These are phyloP conservation scores for Cladobotryum mycophilum DNA, from an alignment of 2,329 filamentous ascomycete genomes.

Conservation along the genomic window DNA sequence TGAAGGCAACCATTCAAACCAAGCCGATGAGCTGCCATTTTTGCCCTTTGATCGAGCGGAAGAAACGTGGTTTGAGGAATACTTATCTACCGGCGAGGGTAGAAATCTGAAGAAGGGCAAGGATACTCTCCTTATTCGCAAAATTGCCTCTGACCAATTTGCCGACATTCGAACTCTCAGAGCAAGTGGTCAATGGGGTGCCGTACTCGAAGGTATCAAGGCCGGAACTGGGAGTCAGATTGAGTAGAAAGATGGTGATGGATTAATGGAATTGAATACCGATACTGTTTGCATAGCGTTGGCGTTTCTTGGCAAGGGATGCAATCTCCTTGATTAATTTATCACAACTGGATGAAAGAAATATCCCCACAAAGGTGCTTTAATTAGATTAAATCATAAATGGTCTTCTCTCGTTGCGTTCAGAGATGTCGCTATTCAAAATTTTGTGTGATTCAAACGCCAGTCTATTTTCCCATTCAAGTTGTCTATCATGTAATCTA, in stretches of 20 bases:
- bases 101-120: constrained; percentile 58
- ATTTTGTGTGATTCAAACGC: neutral
- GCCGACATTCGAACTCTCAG: constrained; percentile 40
- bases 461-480: neutral
- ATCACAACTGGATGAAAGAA: neutral
- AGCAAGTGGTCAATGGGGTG: constrained; percentile 41
- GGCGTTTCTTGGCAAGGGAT: constrained; percentile 8
- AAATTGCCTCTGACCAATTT: constrained; percentile 60
- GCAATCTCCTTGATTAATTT: neutral
- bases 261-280: neutral
- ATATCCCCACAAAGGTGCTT: neutral
- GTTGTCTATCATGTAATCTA: neutral
- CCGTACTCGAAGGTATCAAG: constrained; percentile 46
- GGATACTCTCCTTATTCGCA: constrained; percentile 69
- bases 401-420: too few relatives aligned
- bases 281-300: constrained; percentile 11
- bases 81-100: constrained; percentile 58
- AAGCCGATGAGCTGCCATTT: constrained; percentile 63
- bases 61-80: constrained; percentile 68
- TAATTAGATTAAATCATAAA: too few relatives aligned
- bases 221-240: constrained; percentile 33
- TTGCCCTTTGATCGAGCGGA: constrained; percentile 66
- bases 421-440: neutral
- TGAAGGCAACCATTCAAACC: constrained; percentile 32
- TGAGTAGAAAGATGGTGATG: constrained; percentile 17